phyloP scores from a whole-genome alignment of 176 grass and related monocot genomes.

The Secale cereale region DNA sequence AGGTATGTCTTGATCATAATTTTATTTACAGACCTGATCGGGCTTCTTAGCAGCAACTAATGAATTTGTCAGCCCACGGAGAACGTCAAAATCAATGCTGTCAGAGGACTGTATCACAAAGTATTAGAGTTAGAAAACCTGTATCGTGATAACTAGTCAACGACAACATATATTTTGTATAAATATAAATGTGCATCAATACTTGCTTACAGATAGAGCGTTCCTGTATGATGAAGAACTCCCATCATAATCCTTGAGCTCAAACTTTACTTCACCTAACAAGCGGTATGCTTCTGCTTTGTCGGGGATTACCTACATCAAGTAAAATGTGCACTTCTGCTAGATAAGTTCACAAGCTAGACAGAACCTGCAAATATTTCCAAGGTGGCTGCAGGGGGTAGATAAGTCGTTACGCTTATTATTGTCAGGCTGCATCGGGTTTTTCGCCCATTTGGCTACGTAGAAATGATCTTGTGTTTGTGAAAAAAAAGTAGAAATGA shows the following conservation, averaged over 20 bases:
- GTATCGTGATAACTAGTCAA: neutral
- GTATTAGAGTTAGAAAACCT: slow-evolving; percentile 17
- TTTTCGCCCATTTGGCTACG: neutral
- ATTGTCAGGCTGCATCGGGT: neutral
- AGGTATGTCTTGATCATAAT: slow-evolving; percentile 6
- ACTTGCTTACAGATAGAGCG: slow-evolving; percentile 61
- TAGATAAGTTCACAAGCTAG: slow-evolving; percentile 22
- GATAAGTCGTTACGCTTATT: neutral
- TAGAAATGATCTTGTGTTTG: neutral
- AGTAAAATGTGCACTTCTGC: slow-evolving; percentile 21
- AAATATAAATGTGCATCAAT: slow-evolving; percentile 7
- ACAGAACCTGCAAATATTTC: neutral
- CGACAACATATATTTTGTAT: slow-evolving; percentile 12
- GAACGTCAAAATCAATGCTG: slow-evolving; percentile 81
- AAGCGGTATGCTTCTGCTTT: slow-evolving; percentile 84
- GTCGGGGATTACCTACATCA: slow-evolving; percentile 73
- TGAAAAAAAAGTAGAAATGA: neutral
- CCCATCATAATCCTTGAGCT: slow-evolving; percentile 90
- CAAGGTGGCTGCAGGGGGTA: neutral
- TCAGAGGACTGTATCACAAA: slow-evolving; percentile 61
- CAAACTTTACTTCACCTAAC: slow-evolving; percentile 90
- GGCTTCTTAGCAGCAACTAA: slow-evolving; percentile 88
- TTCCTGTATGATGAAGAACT: slow-evolving; percentile 72
- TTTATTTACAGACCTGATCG: slow-evolving; percentile 48
- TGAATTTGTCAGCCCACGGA: slow-evolving; percentile 80